phyloP scores from a whole-genome alignment of 257 asterid genomes.

The Knoxia roxburghii region DNA sequence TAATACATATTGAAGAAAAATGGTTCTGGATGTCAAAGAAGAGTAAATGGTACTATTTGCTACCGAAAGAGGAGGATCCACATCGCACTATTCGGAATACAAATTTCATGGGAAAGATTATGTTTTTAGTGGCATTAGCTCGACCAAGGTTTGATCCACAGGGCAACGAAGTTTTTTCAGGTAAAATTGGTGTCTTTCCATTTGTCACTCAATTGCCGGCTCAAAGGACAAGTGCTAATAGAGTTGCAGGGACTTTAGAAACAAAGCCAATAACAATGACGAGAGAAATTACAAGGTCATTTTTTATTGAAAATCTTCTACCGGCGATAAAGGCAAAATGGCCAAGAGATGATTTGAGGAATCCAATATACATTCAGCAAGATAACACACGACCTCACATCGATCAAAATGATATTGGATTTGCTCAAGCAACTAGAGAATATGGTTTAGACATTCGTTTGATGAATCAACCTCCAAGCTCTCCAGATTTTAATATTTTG shows the following conservation, averaged over 20 bases:
- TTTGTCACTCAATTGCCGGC: background rate
- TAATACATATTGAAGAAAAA: conserved; percentile 21
- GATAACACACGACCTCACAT: conserved; percentile 9
- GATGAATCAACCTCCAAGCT: background rate
- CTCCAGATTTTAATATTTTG: background rate
- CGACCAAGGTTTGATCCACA: too few relatives aligned
- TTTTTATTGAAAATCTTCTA: conserved; percentile 7
- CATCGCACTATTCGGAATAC: too few relatives aligned
- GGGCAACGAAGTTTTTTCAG: too few relatives aligned
- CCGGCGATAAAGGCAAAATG: conserved; percentile 5
- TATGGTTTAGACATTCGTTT: background rate
- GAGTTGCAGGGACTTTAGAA: background rate
- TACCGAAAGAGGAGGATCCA: too few relatives aligned
- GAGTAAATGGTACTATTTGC: too few relatives aligned
- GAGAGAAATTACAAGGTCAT: background rate
- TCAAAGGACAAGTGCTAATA: conserved; percentile 9
- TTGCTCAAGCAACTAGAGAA: background rate
- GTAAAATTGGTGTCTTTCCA: background rate
- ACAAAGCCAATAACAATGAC: background rate
- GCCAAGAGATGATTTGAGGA: background rate
- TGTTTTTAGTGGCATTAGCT: too few relatives aligned
- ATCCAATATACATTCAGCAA: background rate
- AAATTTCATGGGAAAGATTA: too few relatives aligned
- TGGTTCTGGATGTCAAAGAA: conserved; percentile 14
- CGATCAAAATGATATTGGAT: background rate